phyloP scores from a whole-genome alignment of 2,329 filamentous ascomycete species.

The Exophiala mesophila region DNA sequence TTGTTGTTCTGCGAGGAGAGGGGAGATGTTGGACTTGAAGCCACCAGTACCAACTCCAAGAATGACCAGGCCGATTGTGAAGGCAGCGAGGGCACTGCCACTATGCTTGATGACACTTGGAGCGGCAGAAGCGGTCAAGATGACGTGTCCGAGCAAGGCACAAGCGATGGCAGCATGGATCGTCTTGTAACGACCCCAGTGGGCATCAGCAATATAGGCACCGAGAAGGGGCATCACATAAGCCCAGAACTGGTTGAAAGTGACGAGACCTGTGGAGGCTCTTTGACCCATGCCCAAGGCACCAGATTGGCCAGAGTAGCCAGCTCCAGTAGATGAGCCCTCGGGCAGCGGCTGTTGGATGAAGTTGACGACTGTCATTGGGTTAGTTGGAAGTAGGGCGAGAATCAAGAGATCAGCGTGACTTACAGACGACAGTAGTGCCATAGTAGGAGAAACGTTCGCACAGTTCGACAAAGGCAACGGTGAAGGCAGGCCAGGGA shows the following conservation, averaged over 20 bases:
- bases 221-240: conserved; percentile 57
- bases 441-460: conserved; percentile 28
- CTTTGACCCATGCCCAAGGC: conserved; percentile 57
- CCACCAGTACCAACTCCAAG: conserved; percentile 73
- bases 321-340: conserved; percentile 53
- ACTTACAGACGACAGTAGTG: conserved; percentile 30
- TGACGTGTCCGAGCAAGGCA: conserved; percentile 61
- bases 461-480: conserved; percentile 27
- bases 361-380: conserved; percentile 54
- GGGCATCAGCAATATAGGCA: conserved; percentile 61
- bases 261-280: conserved; percentile 48
- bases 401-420: conserved; percentile 37
- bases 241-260: conserved; percentile 59
- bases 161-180: conserved; percentile 62
- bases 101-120: conserved; percentile 57
- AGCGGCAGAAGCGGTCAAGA: conserved; percentile 62
- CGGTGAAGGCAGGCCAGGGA: conserved; percentile 22
- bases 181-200: conserved; percentile 64
- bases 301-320: conserved; percentile 47
- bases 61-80: conserved; percentile 60
- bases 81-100: conserved; percentile 57
- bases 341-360: conserved; percentile 53
- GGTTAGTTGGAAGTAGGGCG: too few species aligned
- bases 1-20: conserved; percentile 67
- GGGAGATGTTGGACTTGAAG: conserved; percentile 76